A percentile compares a stretch with the other conserved stretches of the same genome.
Conservation (phyloP, 208 protist species). For the Leishmania arabica region DNA sequence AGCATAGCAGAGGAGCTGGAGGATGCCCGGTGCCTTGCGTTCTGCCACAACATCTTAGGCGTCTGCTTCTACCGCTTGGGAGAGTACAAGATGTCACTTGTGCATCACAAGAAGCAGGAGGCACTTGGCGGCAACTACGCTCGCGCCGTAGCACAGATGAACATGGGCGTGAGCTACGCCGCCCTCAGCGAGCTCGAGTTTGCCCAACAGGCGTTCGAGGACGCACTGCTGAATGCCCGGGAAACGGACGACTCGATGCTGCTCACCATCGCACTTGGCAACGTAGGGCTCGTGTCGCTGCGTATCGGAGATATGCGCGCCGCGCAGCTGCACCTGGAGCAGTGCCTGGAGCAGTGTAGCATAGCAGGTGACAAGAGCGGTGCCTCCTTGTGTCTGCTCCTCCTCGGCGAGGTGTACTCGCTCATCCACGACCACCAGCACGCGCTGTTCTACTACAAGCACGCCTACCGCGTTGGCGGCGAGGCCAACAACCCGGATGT, state of each 20-base stretch:
- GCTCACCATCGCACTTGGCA: conserved; percentile 83
- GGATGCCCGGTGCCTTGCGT: conserved; percentile 61
- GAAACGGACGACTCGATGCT: conserved; percentile 66
- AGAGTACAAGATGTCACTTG: conserved; percentile 73
- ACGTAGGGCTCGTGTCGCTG: conserved; percentile 74
- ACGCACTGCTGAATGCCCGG: conserved; percentile 67
- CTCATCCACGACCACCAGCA: conserved; percentile 84
- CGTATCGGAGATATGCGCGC: conserved; percentile 81
- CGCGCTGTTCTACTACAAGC: conserved; percentile 90
- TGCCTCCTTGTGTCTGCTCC: conserved; percentile 80
- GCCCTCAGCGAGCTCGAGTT: conserved; percentile 83
- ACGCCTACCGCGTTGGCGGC: conserved; percentile 81
- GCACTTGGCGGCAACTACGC: conserved; percentile 77
- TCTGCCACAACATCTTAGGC: conserved; percentile 89
- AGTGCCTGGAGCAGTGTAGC: conserved; percentile 87
- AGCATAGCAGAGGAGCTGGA: conserved; percentile 53
- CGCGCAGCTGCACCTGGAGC: conserved; percentile 76
- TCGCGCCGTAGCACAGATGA: conserved; percentile 81
- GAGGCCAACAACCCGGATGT: conserved; percentile 74
- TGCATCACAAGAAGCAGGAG: conserved; percentile 88
- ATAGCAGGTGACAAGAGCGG: conserved; percentile 80
- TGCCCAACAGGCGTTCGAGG: conserved; percentile 74
- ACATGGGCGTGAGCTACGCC: conserved; percentile 86
- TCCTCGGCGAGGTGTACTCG: conserved; percentile 88
- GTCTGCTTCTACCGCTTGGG: conserved; percentile 71